Base-by-base conservation (phyloP, 139 green algal genomes). In the Nannochloris sp. region DNA sequence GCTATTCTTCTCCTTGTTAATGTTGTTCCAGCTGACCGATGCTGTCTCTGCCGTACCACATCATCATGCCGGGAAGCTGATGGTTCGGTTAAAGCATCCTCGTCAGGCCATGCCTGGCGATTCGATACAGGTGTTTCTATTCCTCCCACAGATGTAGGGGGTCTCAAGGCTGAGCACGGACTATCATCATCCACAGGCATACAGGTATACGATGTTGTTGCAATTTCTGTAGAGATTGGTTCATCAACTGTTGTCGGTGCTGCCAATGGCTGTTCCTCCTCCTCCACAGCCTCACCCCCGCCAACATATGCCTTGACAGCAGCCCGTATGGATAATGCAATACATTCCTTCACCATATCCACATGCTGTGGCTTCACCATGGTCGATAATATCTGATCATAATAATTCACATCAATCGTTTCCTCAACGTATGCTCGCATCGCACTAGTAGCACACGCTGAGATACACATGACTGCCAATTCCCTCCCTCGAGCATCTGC, bases 321-420 rank as follows among this genome's bases (percentile, higher is more conserved):
- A 11, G 67, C 63, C 16, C 70, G 51, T 4, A 64, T 64, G 62
- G 72, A 72, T 27, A 60, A 27, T 18, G 54, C 64, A 34, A 77
- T 49, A 9, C 51, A 65, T 8, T 49, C 14, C 44, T 73, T 72
- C 23, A 73, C 70, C 1, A 57, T 65, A 31, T 66, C 70, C 44
- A 77, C 36, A 49, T 77, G 70, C 31, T 69, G 18, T n/a, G 70
- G 63, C 36, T 48, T 58, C 24, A 64, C 56, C 57, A 76, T 76
- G 48, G 54, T 70, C 4, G 29, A 23, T 29, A 76, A 63, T 44
- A 76, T 43, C 40, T 76, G 60, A 36, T 77, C 70, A 54, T 70
- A 77, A 11, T 71, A 59, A 62, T 77, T 77, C 19, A 77, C 16
- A 44, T 77, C 70, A 25, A 77, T 23, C 2, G 48, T 73, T 11